Conservation (phyloP, 768 basidiomycete species). For the Rhizopogon vulgaris region DNA sequence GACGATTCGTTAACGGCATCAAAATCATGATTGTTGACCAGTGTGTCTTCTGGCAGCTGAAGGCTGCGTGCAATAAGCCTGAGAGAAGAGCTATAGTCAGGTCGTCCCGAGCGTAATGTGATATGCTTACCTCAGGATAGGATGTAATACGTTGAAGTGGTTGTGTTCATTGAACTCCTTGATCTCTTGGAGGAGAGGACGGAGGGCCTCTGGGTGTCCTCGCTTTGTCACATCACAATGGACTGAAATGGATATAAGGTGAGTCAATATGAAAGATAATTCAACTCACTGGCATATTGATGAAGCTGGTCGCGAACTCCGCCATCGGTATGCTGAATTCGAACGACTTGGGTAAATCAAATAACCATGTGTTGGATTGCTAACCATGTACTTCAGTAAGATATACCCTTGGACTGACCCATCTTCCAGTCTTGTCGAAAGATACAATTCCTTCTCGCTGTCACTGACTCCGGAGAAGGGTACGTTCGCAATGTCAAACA, state of each 20-base stretch:
- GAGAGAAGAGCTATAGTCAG: neutral
- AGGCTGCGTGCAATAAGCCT: constrained; percentile 48
- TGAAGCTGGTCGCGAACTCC: constrained; percentile 61
- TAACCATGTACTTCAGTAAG: constrained; percentile 40
- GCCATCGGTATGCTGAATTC: constrained; percentile 46
- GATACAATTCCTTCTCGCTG: constrained; percentile 38
- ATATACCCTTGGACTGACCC: constrained; percentile 51
- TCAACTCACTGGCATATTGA: constrained; percentile 48
- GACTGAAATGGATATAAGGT: constrained; percentile 26
- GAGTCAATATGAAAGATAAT: neutral
- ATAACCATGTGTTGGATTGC: neutral
- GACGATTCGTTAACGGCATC: constrained; percentile 35
- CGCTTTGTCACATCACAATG: constrained; percentile 43
- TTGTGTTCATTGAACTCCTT: constrained; percentile 43
- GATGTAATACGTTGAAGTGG: constrained; percentile 45
- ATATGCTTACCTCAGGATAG: constrained; percentile 34
- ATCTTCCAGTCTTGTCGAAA: constrained; percentile 32
- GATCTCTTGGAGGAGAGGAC: constrained; percentile 49
- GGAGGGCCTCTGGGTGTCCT: constrained; percentile 42
- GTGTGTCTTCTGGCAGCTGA: constrained; percentile 46
- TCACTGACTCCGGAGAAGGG: constrained; percentile 35
- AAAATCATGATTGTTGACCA: constrained; percentile 43
- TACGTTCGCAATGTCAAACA: constrained; percentile 44
- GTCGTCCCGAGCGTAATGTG: neutral
- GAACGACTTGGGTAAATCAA: neutral